phyloP scores from a whole-genome alignment of 352 stramenopile genomes.

The Pythium insidiosum region DNA sequence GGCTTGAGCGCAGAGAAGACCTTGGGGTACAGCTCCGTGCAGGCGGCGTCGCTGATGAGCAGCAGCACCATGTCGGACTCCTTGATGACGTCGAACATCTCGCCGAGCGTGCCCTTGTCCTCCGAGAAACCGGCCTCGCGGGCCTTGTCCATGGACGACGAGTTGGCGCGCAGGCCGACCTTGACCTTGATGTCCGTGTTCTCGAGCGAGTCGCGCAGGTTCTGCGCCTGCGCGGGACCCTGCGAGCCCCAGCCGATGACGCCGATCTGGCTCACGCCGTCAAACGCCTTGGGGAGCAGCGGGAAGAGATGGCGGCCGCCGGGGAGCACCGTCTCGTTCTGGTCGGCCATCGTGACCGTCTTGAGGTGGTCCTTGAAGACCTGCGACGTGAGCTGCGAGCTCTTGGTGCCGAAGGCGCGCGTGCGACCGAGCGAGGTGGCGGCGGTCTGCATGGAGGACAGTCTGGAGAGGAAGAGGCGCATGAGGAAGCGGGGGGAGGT shows the following conservation, averaged over 20 bases:
- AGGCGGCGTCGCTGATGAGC: conserved; percentile 95
- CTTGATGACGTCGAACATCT: conserved; percentile 95
- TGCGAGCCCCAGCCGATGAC: conserved; percentile 98
- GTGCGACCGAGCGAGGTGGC: conserved; percentile 29
- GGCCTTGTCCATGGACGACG: conserved; percentile 73
- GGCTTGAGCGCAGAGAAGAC: conserved; percentile 95
- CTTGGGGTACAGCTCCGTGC: conserved; percentile 94
- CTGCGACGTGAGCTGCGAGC: conserved; percentile 46
- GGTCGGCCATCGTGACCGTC: conserved; percentile 70
- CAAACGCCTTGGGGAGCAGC: conserved; percentile 93
- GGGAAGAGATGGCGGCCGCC: conserved; percentile 92
- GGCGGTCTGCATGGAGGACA: conserved; percentile 28
- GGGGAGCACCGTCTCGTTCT: conserved; percentile 66
- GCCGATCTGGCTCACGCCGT: conserved; percentile 95
- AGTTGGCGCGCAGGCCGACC: conserved; percentile 82
- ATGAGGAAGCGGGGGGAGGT: conserved; percentile 15
- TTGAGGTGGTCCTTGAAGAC: conserved; percentile 73
- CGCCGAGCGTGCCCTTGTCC: conserved; percentile 90
- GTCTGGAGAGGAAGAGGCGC: conserved; percentile 49
- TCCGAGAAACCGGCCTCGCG: conserved; percentile 90
- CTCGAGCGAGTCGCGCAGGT: conserved; percentile 94
- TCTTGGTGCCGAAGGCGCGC: conserved; percentile 56
- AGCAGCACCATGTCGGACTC: conserved; percentile 96
- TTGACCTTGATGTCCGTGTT: conserved; percentile 88
- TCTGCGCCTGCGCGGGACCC: conserved; percentile 95